Percentiles rank a stretch among this genome's conserved stretches.
Conservation (phyloP, 2,329 filamentous ascomycete species). For the Meredithiella fracta region DNA sequence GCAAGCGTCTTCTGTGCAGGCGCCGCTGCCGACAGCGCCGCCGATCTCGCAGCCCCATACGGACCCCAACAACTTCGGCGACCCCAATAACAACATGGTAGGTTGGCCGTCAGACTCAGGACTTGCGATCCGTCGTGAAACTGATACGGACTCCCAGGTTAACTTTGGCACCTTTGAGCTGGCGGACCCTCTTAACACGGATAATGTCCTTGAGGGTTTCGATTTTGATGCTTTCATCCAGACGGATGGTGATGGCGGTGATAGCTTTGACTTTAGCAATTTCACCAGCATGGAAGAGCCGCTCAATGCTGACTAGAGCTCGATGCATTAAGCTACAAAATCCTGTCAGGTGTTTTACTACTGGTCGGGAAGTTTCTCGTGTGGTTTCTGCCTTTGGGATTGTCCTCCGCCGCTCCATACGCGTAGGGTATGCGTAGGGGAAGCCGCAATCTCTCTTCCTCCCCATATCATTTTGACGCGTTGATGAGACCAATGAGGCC, state of each 20-base stretch:
- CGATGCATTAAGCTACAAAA: constrained; percentile 5
- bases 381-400: constrained; percentile 6
- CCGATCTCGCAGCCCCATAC: constrained; percentile 29
- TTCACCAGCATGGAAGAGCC: constrained; percentile 39
- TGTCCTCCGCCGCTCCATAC: constrained; percentile 12
- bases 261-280: constrained; percentile 38
- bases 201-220: constrained; percentile 48
- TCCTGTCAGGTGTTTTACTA: constrained; percentile 5
- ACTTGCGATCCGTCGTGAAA: neutral
- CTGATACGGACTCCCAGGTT: constrained; percentile 19
- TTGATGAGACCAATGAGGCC: constrained; percentile 6
- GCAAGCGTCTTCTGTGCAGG: constrained; percentile 19
- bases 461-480: constrained; percentile 14
- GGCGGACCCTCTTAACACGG: constrained; percentile 35
- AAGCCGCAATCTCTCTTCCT: constrained; percentile 7
- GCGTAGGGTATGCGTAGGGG: neutral
- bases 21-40: constrained; percentile 25
- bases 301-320: constrained; percentile 38
- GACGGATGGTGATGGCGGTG: constrained; percentile 30
- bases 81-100: constrained; percentile 11
- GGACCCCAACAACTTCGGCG: constrained; percentile 21
- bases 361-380: constrained; percentile 9
- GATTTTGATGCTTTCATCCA: constrained; percentile 54
- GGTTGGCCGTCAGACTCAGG: constrained; percentile 24
- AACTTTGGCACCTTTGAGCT: constrained; percentile 37